Conservation (phyloP, 1,284 basidiomycete genomes). For the Singerocomus rubriflavus region DNA sequence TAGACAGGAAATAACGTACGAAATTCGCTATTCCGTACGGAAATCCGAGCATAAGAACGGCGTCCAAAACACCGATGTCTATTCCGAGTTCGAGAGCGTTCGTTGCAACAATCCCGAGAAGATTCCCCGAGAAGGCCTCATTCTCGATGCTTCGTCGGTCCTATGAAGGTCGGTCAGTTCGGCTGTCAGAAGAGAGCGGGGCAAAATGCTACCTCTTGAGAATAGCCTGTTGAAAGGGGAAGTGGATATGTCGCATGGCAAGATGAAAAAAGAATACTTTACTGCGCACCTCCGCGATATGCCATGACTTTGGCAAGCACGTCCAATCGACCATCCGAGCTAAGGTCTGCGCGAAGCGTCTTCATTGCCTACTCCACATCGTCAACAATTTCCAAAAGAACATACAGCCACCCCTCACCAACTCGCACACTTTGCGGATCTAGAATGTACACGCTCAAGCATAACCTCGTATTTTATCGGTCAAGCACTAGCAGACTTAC, state of each 20-base stretch:
- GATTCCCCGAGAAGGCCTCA: slow-evolving; percentile 80
- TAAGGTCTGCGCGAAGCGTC: slow-evolving; percentile 68
- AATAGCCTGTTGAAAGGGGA: slow-evolving; percentile 45
- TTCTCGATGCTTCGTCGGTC: slow-evolving; percentile 83
- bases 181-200: slow-evolving; percentile 3
- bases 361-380: slow-evolving; percentile 64
- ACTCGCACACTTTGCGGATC: slow-evolving; percentile 81
- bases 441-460: slow-evolving; percentile 26
- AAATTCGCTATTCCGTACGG: slow-evolving; percentile 77
- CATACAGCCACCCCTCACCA: slow-evolving; percentile 44
- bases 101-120: slow-evolving; percentile 87
- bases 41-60: slow-evolving; percentile 88
- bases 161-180: slow-evolving; percentile 35
- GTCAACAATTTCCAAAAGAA: slow-evolving; percentile 1
- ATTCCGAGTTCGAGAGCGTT: slow-evolving; percentile 91
- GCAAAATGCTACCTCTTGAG: slow-evolving; percentile 42
- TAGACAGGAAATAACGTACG: slow-evolving; percentile 39
- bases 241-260: neutral
- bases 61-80: slow-evolving; percentile 86
- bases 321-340: slow-evolving; percentile 73
- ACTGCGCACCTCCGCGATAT: slow-evolving; percentile 72
- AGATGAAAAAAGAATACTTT: neutral
- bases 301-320: slow-evolving; percentile 77
- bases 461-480: neutral
- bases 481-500: slow-evolving; percentile 35